Base-by-base conservation (phyloP, 1,284 basidiomycete genomes). In the Amylostereum chailletii region DNA sequence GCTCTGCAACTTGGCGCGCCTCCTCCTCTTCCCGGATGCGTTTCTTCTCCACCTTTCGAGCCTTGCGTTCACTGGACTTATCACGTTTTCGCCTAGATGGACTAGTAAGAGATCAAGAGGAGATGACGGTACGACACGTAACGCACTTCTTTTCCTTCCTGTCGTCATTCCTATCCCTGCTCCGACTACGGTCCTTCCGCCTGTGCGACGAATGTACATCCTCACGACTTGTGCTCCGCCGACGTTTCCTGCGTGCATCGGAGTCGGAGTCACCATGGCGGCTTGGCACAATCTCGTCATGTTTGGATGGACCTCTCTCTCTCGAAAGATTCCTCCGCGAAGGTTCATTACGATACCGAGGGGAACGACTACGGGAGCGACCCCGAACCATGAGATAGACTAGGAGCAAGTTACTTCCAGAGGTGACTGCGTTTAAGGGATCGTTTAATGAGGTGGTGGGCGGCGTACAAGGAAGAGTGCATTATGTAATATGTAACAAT, bases 11-110 rank as follows among this genome's bases (percentile, higher is more conserved):
- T 60, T 88, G 83, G 39, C 91, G 83, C 27, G 87, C 82, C 61
- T 92, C 90, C 58, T 94, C 90, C 52, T 94, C 87, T 54, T 93
- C 90, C 55, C 74, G 83, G 49, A 85, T 78, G 41, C 89, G 77
- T 60, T 80, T 83, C 65, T 90, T 89, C 60, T 90, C 86, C 2
- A 82, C 85, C 64, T 90, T 94, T 47, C 89, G 79, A 36, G 83
- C 83, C 57, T 71, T 81, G 38, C 83, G 71, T 58, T 90, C 87
- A 61, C 82, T 84, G 39, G 82, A 90, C 63, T 80, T 89, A 68
- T 92, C 77, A 58, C 90, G 72, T 69, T 89, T 86, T 60, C 85
- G 76, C 65, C 88, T 88, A 58, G 50, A 54, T 27, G 44, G 29
- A 26, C 41, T 34, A 6, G 38, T 43, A 26, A 41, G 42, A 19